phyloP scores from a whole-genome alignment of 2,329 filamentous ascomycete species.

The Diaporthe batatas region DNA sequence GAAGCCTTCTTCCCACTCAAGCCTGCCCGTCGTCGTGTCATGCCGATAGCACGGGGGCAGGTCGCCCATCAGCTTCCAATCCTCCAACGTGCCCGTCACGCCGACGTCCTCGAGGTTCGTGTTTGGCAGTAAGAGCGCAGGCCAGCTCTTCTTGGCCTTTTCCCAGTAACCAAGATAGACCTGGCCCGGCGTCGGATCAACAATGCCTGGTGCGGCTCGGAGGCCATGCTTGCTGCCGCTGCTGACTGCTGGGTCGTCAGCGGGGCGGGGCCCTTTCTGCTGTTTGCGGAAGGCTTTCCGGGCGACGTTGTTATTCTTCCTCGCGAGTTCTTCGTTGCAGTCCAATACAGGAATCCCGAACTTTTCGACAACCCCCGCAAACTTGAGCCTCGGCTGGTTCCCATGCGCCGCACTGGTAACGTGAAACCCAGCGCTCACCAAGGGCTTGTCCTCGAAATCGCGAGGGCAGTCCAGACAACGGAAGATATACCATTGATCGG shows the following conservation, averaged over 20 bases:
- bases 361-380: background rate
- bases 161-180: conserved; percentile 3
- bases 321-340: background rate
- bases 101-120: conserved; percentile 10
- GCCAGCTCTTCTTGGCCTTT: conserved; percentile 8
- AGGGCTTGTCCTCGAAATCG: conserved; percentile 2
- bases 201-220: background rate
- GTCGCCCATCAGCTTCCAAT: background rate
- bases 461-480: conserved; percentile 16
- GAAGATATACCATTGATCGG: background rate
- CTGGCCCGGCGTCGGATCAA: conserved; percentile 7
- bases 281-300: background rate
- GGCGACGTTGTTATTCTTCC: conserved; percentile 15
- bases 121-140: conserved; percentile 5
- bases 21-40: background rate
- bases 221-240: conserved; percentile 1
- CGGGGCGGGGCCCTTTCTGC: background rate
- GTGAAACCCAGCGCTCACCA: background rate
- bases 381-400: background rate
- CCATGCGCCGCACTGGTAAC: background rate
- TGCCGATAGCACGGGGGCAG: background rate
- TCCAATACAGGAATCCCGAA: background rate
- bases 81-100: background rate
- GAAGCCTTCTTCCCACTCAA: conserved; percentile 10
- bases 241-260: conserved; percentile 3